These are phyloP conservation scores for Epichloe coenophiala DNA, from an alignment of 2,329 filamentous ascomycete species.

Conservation along the genomic window DNA sequence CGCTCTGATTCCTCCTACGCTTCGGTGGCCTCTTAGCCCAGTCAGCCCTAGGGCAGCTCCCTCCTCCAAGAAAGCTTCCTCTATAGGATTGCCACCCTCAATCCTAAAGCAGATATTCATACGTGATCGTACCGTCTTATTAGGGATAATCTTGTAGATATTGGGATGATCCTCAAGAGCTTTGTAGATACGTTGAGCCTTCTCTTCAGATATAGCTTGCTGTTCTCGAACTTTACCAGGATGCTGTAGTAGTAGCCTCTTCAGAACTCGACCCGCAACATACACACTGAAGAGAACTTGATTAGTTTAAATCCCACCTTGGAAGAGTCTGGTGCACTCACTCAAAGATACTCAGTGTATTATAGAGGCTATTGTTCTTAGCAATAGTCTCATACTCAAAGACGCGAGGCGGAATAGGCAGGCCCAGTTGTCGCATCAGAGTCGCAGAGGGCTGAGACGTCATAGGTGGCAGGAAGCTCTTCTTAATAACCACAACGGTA, in stretches of 20 bases:
- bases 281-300: conserved; percentile 49
- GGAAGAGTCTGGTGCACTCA: conserved; percentile 21
- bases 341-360: conserved; percentile 89
- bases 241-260: conserved; percentile 53
- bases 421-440: conserved; percentile 57
- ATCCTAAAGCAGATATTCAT: too few relatives aligned
- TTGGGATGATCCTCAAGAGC: conserved; percentile 61
- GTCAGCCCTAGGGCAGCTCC: too few relatives aligned
- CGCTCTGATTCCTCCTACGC: conserved; percentile 39
- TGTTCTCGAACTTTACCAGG: conserved; percentile 63
- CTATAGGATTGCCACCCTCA: too few relatives aligned
- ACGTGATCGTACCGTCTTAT: too few relatives aligned
- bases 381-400: conserved; percentile 73
- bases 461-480: conserved; percentile 59
- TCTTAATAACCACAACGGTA: conserved; percentile 74
- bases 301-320: background rate
- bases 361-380: conserved; percentile 92
- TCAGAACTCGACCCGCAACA: conserved; percentile 79
- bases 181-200: conserved; percentile 64
- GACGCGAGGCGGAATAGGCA: conserved; percentile 69
- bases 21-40: too few relatives aligned
- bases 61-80: too few relatives aligned
- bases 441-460: conserved; percentile 51
- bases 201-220: conserved; percentile 57
- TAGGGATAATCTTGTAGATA: conserved; percentile 48